These are phyloP conservation scores for Bondarzewia mesenterica DNA, from an alignment of 1,284 basidiomycete species.

Conservation along the genomic window DNA sequence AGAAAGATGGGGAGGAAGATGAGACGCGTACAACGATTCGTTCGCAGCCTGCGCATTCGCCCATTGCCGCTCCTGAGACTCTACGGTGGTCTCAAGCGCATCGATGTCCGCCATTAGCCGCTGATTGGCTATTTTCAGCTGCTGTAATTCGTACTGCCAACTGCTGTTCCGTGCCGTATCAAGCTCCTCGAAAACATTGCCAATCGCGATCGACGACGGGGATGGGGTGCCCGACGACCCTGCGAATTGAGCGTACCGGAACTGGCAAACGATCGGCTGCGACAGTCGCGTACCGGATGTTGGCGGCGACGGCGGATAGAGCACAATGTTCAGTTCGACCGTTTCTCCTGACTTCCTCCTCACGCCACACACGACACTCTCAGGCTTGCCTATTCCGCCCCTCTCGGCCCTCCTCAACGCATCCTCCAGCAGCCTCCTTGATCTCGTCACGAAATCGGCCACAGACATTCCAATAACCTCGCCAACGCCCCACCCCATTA, in stretches of 20 bases:
- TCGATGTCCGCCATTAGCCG: slow-evolving; percentile 64
- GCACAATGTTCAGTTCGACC: slow-evolving; percentile 26
- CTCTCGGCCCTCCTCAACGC: slow-evolving; percentile 18
- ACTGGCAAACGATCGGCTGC: slow-evolving; percentile 23
- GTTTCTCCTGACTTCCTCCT: slow-evolving; percentile 25
- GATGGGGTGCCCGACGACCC: background rate
- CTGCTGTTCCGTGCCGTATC: slow-evolving; percentile 59
- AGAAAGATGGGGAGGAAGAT: background rate
- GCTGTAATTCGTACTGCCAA: slow-evolving; percentile 91
- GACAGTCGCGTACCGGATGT: background rate
- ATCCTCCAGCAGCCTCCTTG: slow-evolving; percentile 11
- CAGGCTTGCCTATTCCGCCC: slow-evolving; percentile 12
- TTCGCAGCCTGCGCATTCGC: background rate
- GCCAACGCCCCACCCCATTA: slow-evolving; percentile 61
- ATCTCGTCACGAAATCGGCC: slow-evolving; percentile 34
- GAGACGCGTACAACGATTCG: background rate
- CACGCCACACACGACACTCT: slow-evolving; percentile 24
- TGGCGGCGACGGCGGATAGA: slow-evolving; percentile 23
- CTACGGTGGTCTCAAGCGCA: slow-evolving; percentile 32
- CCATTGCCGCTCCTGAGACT: background rate
- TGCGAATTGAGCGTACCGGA: slow-evolving; percentile 16
- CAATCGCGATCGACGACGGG: slow-evolving; percentile 12
- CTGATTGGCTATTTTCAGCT: slow-evolving; percentile 71
- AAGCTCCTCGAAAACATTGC: slow-evolving; percentile 69
- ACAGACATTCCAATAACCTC: slow-evolving; percentile 66